phyloP scores from a whole-genome alignment of 129 eudicot genomes.

The Chrysanthemum makinoi region DNA sequence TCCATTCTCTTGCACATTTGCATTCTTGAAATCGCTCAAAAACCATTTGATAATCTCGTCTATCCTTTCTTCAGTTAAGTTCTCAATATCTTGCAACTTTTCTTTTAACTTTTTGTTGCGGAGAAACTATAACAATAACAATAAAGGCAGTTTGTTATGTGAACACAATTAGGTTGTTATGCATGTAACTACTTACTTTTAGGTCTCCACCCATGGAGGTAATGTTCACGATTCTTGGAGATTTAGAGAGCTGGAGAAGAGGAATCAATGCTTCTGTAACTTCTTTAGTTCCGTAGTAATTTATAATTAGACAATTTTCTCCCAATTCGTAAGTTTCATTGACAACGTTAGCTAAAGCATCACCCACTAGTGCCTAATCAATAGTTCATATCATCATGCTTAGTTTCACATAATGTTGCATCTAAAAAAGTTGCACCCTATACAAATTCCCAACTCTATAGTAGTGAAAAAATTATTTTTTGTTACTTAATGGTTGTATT shows the following conservation, averaged over 20 bases:
- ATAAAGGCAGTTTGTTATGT: background rate
- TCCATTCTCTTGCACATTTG: background rate
- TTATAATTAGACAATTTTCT: background rate
- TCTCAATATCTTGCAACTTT: background rate
- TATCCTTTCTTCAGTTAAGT: background rate
- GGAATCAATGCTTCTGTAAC: background rate
- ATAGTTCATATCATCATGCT: background rate
- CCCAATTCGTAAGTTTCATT: background rate
- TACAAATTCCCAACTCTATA: too few species aligned
- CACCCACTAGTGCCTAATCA: background rate
- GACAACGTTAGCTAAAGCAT: background rate
- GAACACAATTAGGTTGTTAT: too few species aligned
- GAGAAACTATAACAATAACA: background rate
- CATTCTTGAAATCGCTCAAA: background rate
- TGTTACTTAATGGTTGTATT: too few species aligned
- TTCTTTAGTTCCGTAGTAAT: background rate
- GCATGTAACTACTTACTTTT: background rate
- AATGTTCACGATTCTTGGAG: background rate
- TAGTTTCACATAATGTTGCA: background rate
- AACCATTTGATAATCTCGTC: background rate
- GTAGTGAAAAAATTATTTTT: too few species aligned
- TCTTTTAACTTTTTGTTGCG: background rate
- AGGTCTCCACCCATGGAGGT: background rate
- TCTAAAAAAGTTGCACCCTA: too few species aligned
- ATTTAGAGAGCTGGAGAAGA: background rate